Evolutionary conservation across 345 rosid species (phyloP), one percentile per base, ranked within the genome.

Genomic region (Angophora floribunda): DNA sequence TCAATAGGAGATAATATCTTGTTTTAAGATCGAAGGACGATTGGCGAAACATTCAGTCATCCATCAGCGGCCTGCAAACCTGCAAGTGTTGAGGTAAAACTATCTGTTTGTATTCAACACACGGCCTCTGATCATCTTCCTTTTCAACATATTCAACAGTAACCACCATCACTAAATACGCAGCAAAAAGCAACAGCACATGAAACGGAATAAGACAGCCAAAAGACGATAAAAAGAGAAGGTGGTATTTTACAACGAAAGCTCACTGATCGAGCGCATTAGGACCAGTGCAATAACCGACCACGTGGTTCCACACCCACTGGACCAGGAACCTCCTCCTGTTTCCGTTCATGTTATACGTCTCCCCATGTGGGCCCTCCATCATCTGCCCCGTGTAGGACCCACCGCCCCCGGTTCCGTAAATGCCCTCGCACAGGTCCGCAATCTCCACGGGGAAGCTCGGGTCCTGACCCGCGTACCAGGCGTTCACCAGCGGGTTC

Each of bases 401-500:
- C 51, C 99, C 99, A 22, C 99, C 99, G 8, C 99, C 99, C 16
- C 99, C 99, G 0, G 99, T 96, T 49, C 99, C 99, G 51, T 97
- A 97, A 24, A 97, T 96, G 4, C 99, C 99, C 97, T 97, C 99
- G 30, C 99, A 97, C 67, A 97, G 91, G 87, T 97, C 99, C 13
- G 98, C 99, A 51, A 97, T 96, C 82, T 97, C 99, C 87, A 96
- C 99, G 49, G 99, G 99, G 45, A 93, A 93, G 26, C 90, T 95
- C 85, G 99, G 99, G 93, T 97, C 99, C 67, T 88, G 90, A 36
- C 99, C 99, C 6, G 99, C 99, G 57, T 95, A 97, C 99, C 99
- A 97, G 6, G 98, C 99, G 93, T 97, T 97, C 86, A 96, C 98
- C 87, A 97, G 87, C 65, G 99, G 99, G 91, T 97, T 97, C 24